Conservation (phyloP, 257 asterid genomes). For the Perilla frutescens region DNA sequence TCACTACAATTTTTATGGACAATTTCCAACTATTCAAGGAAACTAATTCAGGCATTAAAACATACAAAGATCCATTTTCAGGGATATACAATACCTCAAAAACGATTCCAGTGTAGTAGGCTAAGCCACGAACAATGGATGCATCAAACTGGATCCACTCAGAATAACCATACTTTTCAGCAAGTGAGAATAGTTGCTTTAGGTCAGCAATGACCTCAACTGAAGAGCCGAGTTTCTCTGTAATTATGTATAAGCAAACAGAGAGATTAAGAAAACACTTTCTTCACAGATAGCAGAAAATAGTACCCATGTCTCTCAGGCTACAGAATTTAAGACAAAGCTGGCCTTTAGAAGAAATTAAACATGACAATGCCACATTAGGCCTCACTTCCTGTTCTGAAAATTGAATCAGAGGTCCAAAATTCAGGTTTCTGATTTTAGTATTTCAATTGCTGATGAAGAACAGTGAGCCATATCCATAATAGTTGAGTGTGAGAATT, state of each 20-base stretch:
- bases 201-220: slow-evolving; percentile 84
- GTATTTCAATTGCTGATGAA: too few relatives aligned
- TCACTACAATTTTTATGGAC: not conserved
- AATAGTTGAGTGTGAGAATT: too few relatives aligned
- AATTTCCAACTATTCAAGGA: not conserved
- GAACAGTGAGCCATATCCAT: too few relatives aligned
- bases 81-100: slow-evolving; percentile 67
- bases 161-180: slow-evolving; percentile 82
- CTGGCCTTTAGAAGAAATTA: not conserved
- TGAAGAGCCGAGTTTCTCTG: slow-evolving; percentile 82
- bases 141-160: slow-evolving; percentile 99
- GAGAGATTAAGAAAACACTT: slow-evolving; percentile 10
- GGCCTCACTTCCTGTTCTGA: not conserved
- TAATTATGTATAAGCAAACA: slow-evolving; percentile 29
- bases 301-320: not conserved
- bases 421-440: too few relatives aligned
- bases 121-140: slow-evolving; percentile 91
- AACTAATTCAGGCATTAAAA: not conserved
- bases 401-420: not conserved
- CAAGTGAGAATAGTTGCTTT: slow-evolving; percentile 81
- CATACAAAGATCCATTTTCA: slow-evolving; percentile 2
- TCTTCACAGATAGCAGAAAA: slow-evolving; percentile 4
- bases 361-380: not conserved
- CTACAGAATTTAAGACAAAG: not conserved
- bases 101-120: slow-evolving; percentile 95